Base-by-base conservation (phyloP, 2,329 filamentous ascomycete species). In the Periconia digitata region DNA sequence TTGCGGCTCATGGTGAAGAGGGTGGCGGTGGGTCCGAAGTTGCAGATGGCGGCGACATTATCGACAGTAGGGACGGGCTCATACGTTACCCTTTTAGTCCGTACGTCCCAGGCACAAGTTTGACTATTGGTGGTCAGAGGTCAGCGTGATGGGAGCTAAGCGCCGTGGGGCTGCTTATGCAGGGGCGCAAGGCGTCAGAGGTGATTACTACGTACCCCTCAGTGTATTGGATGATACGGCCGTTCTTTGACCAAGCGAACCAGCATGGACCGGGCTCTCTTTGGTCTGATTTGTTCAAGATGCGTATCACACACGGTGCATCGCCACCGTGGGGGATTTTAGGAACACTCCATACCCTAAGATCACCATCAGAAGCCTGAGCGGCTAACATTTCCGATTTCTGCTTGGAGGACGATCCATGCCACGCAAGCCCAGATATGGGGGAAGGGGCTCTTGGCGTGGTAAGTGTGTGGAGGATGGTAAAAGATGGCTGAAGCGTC, bases 221-320 rank as follows among this genome's bases (percentile, higher is more conserved):
- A 5, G 89, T 88, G 72, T 85, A 92, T 72, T 99, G 94, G 55
- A 99, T 85, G 56, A 99, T 91, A 58, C 92, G 87, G 34, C 94
- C 94, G 75, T 96, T 97, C 74, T 96, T 97, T 0, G 94, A 97
- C 94, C 94, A 99, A 17, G 85, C 88, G 79, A 96, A 92, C 94
- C 94, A 99, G 68, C 95, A 96, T 32, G 89, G 87, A 1, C 90
- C 90, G 2, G 84, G 75, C 27, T 84, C 76, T 57, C 82, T 85
- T 56, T 85, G 85, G 52, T 96, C 91, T 7, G 85, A 85, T 60
- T 89, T 82, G 69, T 90, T 92, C 41, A 99, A 76, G 22, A 95
- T 86, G 53, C 94, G 82, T 50, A 97, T 95, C 7, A 96, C 88
- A 64, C 92, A 92, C 29, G 92, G 92, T 16, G 86, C 80, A 58